Conservation (phyloP, 1,139 yeast genomes). For the Candida gigantensis region DNA sequence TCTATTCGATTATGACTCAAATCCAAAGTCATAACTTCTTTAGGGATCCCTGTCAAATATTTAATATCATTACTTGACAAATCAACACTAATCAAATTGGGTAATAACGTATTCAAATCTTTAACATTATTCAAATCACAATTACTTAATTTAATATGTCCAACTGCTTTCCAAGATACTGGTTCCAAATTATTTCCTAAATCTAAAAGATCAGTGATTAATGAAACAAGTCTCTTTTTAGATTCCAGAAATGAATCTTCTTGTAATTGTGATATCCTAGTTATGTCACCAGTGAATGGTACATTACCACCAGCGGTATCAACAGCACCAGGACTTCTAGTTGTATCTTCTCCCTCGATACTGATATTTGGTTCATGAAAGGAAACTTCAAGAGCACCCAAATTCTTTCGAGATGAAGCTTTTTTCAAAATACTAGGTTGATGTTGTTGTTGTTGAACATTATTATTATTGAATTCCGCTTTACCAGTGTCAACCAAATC, state of each 20-base stretch:
- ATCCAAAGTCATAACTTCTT: slow-evolving; percentile 34
- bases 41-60: slow-evolving; percentile 51
- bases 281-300: slow-evolving; percentile 28
- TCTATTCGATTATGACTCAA: slow-evolving; percentile 41
- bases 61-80: slow-evolving; percentile 45
- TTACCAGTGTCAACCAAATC: slow-evolving; percentile 30
- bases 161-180: slow-evolving; percentile 46
- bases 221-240: slow-evolving; percentile 44
- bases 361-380: slow-evolving; percentile 32
- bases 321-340: slow-evolving; percentile 12
- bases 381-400: slow-evolving; percentile 36
- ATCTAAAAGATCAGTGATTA: slow-evolving; percentile 48
- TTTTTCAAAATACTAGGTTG: slow-evolving; percentile 17
- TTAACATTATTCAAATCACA: slow-evolving; percentile 40
- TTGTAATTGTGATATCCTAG: slow-evolving; percentile 44
- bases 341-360: no score
- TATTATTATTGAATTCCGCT: slow-evolving; percentile 2
- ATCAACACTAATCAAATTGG: slow-evolving; percentile 40
- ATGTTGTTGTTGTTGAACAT: slow-evolving; percentile 6
- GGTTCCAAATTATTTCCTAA: slow-evolving; percentile 21
- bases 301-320: no score
- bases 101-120: slow-evolving; percentile 47
- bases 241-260: slow-evolving; percentile 54
- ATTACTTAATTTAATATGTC: slow-evolving; percentile 35
- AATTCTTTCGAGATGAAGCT: slow-evolving; percentile 4